These are phyloP conservation scores for Claviceps fusiformis DNA, from an alignment of 2,329 filamentous ascomycete species.

Conservation along the genomic window DNA sequence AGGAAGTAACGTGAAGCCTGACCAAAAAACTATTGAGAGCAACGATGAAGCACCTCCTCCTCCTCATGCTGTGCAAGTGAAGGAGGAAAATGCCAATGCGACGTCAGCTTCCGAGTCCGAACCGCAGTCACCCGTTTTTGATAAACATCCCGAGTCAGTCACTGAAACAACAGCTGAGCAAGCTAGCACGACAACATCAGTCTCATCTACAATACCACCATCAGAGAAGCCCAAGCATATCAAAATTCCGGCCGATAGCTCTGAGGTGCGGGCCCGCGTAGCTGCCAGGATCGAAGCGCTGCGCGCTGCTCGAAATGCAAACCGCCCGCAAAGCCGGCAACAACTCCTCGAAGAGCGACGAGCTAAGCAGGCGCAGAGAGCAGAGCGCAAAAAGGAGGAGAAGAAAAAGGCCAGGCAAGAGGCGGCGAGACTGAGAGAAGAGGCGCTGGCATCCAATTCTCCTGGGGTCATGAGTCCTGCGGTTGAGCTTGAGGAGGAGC, in stretches of 20 bases:
- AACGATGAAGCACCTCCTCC: conserved; percentile 12
- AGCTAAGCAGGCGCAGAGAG: conserved; percentile 74
- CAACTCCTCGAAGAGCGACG: conserved; percentile 84
- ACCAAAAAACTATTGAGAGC: not conserved
- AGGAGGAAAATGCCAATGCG: conserved; percentile 31
- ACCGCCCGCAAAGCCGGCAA: conserved; percentile 70
- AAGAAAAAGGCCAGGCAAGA: conserved; percentile 66
- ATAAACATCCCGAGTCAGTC: conserved; percentile 30
- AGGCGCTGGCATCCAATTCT: conserved; percentile 49
- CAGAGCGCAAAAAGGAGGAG: conserved; percentile 78
- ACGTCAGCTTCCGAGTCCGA: conserved; percentile 39
- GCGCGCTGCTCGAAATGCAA: conserved; percentile 74
- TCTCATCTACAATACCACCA: conserved; percentile 50
- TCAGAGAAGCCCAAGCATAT: conserved; percentile 51
- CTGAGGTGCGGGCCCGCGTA: conserved; percentile 64
- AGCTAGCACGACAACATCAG: conserved; percentile 51
- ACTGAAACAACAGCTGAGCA: conserved; percentile 28
- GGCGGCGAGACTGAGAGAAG: conserved; percentile 54
- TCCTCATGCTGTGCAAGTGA: conserved; percentile 15
- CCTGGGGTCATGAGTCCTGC: conserved; percentile 45
- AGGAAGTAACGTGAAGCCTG: conserved; percentile 9
- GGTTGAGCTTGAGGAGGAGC: conserved; percentile 35
- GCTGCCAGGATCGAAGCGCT: conserved; percentile 74
- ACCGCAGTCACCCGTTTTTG: conserved; percentile 39
- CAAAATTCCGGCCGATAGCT: conserved; percentile 56